Evolutionary conservation across 495 filamentous ascomycete species (phyloP).

Genomic region (Parachaetomium inaequale): DNA sequence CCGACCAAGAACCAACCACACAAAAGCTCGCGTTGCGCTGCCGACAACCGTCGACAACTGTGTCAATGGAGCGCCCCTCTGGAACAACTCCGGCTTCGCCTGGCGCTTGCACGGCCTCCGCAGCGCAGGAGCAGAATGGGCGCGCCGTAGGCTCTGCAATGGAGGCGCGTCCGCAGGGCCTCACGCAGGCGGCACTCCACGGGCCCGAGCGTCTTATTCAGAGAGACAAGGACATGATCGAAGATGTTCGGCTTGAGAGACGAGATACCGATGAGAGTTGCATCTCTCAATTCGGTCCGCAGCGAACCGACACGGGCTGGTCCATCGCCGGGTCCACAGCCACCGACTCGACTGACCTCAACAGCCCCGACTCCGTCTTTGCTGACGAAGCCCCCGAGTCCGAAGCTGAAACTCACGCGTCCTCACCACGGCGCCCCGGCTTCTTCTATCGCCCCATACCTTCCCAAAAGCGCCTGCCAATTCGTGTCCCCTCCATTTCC

Average conservation of each 20-base stretch:
- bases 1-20: not conserved
- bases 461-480: slow-evolving; percentile 10
- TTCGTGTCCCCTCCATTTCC: slow-evolving; percentile 5
- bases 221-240: slow-evolving; percentile 6
- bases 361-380: slow-evolving; percentile 15
- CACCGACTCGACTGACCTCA: slow-evolving; percentile 25
- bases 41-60: not conserved
- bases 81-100: not conserved
- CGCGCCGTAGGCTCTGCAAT: not conserved
- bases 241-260: slow-evolving; percentile 3
- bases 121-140: not conserved
- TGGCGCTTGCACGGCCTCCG: not conserved
- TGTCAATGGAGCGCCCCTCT: not conserved
- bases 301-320: slow-evolving; percentile 19
- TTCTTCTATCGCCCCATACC: slow-evolving; percentile 1
- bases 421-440: slow-evolving; percentile 18
- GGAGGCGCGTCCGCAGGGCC: not conserved
- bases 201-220: not conserved
- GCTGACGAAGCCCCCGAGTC: slow-evolving; percentile 14
- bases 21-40: not conserved
- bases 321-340: slow-evolving; percentile 19
- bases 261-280: slow-evolving; percentile 22
- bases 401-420: slow-evolving; percentile 14
- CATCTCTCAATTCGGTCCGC: not conserved
- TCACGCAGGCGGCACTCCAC: not conserved